These are phyloP conservation scores for Tephrocybe rancida DNA, from an alignment of 768 basidiomycete genomes.

Conservation along the genomic window DNA sequence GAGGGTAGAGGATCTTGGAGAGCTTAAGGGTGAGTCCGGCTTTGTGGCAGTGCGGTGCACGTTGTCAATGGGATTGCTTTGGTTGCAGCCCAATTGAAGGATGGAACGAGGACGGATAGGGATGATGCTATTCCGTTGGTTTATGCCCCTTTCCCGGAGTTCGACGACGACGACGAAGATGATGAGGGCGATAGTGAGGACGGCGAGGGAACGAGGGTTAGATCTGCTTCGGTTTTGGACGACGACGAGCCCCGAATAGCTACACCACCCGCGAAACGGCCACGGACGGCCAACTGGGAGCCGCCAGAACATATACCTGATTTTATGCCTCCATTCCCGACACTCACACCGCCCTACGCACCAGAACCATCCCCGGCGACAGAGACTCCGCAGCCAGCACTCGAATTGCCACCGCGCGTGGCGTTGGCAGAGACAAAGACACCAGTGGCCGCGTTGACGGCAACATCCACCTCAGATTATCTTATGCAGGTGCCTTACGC, in stretches of 20 bases:
- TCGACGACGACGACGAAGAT: slow-evolving; percentile 31
- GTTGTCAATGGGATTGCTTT: slow-evolving; percentile 26
- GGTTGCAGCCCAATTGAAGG: slow-evolving; percentile 61
- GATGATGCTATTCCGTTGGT: slow-evolving; percentile 59
- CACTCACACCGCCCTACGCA: slow-evolving; percentile 29
- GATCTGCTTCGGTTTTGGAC: slow-evolving; percentile 11
- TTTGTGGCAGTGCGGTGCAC: slow-evolving; percentile 18
- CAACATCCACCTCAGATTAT: slow-evolving; percentile 66
- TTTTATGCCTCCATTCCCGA: slow-evolving; percentile 72
- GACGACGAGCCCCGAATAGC: slow-evolving; percentile 23
- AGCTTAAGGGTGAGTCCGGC: slow-evolving; percentile 64
- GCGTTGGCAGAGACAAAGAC: slow-evolving; percentile 38
- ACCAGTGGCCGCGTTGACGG: slow-evolving; percentile 42
- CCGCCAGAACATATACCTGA: slow-evolving; percentile 66
- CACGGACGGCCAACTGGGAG: slow-evolving; percentile 57
- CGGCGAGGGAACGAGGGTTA: no score
- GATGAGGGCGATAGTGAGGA: slow-evolving; percentile 29
- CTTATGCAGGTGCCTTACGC: slow-evolving; percentile 73
- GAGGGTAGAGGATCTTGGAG: slow-evolving; percentile 72
- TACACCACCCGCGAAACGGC: slow-evolving; percentile 57
- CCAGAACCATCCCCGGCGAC: slow-evolving; percentile 7
- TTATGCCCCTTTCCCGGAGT: slow-evolving; percentile 40
- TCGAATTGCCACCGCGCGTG: slow-evolving; percentile 23
- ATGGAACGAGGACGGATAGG: slow-evolving; percentile 56
- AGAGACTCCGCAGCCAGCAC: slow-evolving; percentile 24